Base-by-base conservation (phyloP, 169 alveolate species). In the Ichthyophthirius multifiliis region DNA sequence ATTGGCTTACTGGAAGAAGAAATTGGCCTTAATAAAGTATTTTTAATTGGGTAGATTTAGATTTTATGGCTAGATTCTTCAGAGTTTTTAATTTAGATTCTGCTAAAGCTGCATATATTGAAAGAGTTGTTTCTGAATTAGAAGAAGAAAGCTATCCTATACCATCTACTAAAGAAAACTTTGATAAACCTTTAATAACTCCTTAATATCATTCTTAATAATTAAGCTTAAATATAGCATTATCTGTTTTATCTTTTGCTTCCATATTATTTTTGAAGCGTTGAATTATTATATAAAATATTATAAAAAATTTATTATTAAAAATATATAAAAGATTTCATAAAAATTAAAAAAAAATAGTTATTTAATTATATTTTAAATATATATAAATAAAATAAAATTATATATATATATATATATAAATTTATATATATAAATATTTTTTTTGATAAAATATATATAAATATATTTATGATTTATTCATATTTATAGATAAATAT, bases 131-230 rank as follows among this genome's bases (percentile, higher is more conserved):
- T 20, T 43, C 65, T 20, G 71, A 37, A 46, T 67, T 63, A 13
- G 86, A 80, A 34, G 86, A 80, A 80, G 86, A 74, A 67, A 45
- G 46, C 23, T 80, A 80, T 67, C 86, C 86, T 10, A 71, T 80
- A n/a, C 86, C 86, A 30, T 80, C 86, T 13, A 80, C 81, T 10
- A 80, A 80, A 62, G 75, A 67, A 31, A 80, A 73, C 41, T 80
- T 80, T 32, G 86, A 80, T 46, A 67, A 65, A 34, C 77, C 83
- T 16, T 39, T 77, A 63, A 47, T 63, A 15, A 77, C 84, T 41
- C 84, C 84, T 5, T 43, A 62, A 16, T 37, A 62, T 41, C 77
- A 63, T 41, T 63, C 65, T 43, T 43, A 43, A 39, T 77, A 62
- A 46, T 77, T 74, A n/a, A 47, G 23, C 12, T 77, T 77, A 45